Evolutionary conservation across 306 rosid species (phyloP).

Genomic region (Inga leiocalycina): DNA sequence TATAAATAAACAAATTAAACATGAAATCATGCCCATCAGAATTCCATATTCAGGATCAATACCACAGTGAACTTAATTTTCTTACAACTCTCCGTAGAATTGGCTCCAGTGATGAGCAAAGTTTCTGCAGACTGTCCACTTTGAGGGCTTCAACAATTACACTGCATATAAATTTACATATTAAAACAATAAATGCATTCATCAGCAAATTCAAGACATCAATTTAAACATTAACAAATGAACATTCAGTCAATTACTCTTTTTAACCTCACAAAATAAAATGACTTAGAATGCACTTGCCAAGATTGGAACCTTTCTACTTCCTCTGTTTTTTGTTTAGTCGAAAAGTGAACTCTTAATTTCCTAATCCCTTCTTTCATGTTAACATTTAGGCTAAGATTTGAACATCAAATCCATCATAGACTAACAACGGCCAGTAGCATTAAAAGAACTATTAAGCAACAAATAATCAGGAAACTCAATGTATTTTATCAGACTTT

Average conservation of each 20-base stretch:
- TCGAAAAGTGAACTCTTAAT: not conserved
- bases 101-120: constrained; percentile 93
- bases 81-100: constrained; percentile 95
- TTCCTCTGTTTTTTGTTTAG: not conserved
- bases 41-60: constrained; percentile 34
- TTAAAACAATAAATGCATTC: not conserved
- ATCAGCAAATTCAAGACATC: not conserved
- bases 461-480: not conserved
- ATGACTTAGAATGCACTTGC: not conserved
- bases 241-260: not conserved
- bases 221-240: not conserved
- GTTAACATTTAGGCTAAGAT: not conserved
- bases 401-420: not conserved
- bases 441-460: not conserved
- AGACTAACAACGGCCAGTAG: not conserved
- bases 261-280: not conserved
- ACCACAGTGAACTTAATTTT: constrained; percentile 36
- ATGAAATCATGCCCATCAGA: constrained; percentile 9
- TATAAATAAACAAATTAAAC: not conserved
- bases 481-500: constrained; percentile 1
- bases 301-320: not conserved
- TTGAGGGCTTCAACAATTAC: constrained; percentile 92
- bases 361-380: not conserved
- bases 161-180: constrained; percentile 49
- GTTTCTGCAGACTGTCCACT: constrained; percentile 90